phyloP scores from a whole-genome alignment of 2,329 filamentous ascomycete species.

The Diplodia sapinea region DNA sequence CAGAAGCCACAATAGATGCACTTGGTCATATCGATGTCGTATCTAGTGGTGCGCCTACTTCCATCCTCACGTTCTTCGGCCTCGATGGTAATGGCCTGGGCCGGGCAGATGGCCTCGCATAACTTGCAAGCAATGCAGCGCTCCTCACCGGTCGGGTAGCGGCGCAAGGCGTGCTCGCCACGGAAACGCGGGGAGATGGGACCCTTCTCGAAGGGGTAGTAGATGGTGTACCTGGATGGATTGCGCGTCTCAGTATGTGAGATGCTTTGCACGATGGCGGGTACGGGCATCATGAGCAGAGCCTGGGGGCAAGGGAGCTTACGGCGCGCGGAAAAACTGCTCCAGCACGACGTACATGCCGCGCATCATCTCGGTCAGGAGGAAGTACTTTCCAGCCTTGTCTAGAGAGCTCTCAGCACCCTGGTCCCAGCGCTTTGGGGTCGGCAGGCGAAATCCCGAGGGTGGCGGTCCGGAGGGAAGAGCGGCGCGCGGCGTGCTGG shows the following conservation, averaged over 20 bases:
- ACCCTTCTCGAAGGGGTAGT: constrained; percentile 98
- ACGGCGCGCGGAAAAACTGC: constrained; percentile 98
- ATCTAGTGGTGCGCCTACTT: constrained; percentile 91
- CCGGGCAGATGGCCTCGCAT: constrained; percentile 97
- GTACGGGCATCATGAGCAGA: constrained; percentile 3
- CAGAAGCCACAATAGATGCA: constrained; percentile 99
- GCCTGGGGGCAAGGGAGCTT: constrained; percentile 55
- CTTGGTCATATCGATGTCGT: constrained; percentile 99
- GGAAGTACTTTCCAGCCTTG: constrained; percentile 89
- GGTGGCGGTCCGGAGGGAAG: constrained; percentile 79
- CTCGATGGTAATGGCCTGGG: constrained; percentile 98
- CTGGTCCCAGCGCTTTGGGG: constrained; percentile 79
- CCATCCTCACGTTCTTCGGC: constrained; percentile 97
- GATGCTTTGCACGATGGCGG: background rate
- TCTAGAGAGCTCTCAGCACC: constrained; percentile 78
- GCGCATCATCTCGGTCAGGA: constrained; percentile 92
- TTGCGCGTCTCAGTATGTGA: constrained; percentile 1
- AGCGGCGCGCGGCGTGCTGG: constrained; percentile 65
- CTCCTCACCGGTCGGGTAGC: constrained; percentile 97
- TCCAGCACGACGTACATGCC: constrained; percentile 98
- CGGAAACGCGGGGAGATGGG: constrained; percentile 98
- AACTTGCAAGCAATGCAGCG: constrained; percentile 99
- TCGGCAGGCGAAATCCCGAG: constrained; percentile 77
- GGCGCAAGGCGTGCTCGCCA: constrained; percentile 93
- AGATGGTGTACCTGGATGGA: constrained; percentile 86